These are phyloP conservation scores for Aristolochia fimbriata DNA, from an alignment of 164 flowering plant genomes.

Conservation along the genomic window DNA sequence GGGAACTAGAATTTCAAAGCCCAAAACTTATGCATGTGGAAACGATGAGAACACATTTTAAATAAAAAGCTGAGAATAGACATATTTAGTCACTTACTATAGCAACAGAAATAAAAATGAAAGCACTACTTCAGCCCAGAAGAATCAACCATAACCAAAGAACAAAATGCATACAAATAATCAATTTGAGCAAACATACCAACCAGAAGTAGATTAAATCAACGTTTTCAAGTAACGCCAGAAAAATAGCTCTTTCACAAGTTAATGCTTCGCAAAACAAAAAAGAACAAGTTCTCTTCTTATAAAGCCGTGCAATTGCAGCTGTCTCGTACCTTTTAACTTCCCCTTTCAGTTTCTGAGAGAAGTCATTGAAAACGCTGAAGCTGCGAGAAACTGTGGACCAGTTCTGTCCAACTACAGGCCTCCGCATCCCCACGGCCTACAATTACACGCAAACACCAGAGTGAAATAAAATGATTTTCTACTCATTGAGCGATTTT, in stretches of 20 bases:
- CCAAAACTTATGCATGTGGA: no score
- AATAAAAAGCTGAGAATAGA: no score
- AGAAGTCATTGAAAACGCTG: constrained; percentile 75
- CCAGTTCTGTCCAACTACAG: constrained; percentile 24
- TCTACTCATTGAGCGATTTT: constrained; percentile 1
- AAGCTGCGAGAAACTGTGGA: constrained; percentile 34
- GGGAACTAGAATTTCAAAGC: no score
- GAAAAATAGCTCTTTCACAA: background rate
- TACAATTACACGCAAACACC: constrained; percentile 1
- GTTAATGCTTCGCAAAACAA: background rate
- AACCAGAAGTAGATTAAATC: background rate
- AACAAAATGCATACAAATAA: background rate
- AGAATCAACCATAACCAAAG: background rate
- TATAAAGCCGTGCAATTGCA: background rate
- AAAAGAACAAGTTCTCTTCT: background rate
- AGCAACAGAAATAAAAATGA: background rate
- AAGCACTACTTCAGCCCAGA: background rate
- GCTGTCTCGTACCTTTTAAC: constrained; percentile 23
- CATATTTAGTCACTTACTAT: background rate
- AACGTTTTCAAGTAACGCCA: background rate
- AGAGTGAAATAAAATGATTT: background rate
- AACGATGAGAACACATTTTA: no score
- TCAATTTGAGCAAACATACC: background rate
- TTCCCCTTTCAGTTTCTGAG: constrained; percentile 65
- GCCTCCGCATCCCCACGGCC: constrained; percentile 19